Evolutionary conservation across 2,329 filamentous ascomycete species (phyloP).

Genomic region (Xylariales sp.): DNA sequence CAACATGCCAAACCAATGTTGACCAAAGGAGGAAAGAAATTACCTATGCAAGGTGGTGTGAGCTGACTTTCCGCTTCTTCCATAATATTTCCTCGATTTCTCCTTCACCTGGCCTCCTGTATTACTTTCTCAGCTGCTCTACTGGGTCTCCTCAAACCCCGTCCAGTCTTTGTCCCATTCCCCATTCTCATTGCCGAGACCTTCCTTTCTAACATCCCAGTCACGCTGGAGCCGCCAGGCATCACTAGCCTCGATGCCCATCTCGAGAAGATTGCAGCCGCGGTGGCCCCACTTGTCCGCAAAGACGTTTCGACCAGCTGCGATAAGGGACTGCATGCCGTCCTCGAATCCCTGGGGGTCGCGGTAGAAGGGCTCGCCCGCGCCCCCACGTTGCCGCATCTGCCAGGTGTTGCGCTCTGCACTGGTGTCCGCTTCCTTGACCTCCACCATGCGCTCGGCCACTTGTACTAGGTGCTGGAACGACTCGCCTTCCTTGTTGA

Average conservation of each 20-base stretch:
- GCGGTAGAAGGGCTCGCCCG: constrained; percentile 38
- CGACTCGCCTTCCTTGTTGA: constrained; percentile 29
- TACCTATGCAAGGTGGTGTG: too few relatives aligned
- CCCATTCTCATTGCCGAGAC: constrained; percentile 19
- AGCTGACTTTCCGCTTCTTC: too few relatives aligned
- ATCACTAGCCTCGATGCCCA: constrained; percentile 26
- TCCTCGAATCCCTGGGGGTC: constrained; percentile 30
- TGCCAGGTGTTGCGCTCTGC: constrained; percentile 34
- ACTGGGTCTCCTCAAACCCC: constrained; percentile 13
- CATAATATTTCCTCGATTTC: too few relatives aligned
- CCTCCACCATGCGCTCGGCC: constrained; percentile 23
- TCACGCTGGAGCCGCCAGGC: constrained; percentile 32
- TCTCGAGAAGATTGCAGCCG: constrained; percentile 28
- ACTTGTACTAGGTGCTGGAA: constrained; percentile 29
- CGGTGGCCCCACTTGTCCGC: constrained; percentile 37
- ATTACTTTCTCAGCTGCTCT: too few relatives aligned
- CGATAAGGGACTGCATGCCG: constrained; percentile 26
- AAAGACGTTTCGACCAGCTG: constrained; percentile 29
- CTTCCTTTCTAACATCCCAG: constrained; percentile 22
- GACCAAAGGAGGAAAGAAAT: too few relatives aligned
- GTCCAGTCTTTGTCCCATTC: constrained; percentile 27
- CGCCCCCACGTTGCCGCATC: constrained; percentile 32
- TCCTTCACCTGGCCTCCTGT: too few relatives aligned
- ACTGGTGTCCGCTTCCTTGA: constrained; percentile 18
- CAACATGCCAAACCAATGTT: too few relatives aligned